These are phyloP conservation scores for Pochonia chlamydosporia DNA, from an alignment of 2,329 filamentous ascomycete species.

Conservation along the genomic window DNA sequence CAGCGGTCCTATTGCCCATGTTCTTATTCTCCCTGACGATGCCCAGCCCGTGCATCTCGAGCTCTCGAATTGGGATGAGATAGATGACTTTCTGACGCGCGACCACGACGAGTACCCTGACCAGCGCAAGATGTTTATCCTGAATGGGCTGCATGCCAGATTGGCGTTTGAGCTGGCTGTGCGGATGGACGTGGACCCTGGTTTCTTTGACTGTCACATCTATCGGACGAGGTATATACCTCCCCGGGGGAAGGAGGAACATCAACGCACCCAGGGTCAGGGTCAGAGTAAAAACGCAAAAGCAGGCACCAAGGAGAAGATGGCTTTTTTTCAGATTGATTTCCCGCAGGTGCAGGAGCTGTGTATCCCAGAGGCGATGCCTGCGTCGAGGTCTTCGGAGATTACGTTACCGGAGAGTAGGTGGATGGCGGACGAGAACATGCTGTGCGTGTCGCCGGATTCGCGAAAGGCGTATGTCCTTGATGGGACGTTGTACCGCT, in stretches of 20 bases:
- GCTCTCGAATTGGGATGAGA: neutral
- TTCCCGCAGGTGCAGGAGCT: neutral
- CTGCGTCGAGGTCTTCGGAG: neutral
- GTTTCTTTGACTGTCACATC: neutral
- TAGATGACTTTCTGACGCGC: neutral
- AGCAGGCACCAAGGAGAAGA: neutral
- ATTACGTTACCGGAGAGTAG: neutral
- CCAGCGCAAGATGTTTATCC: neutral
- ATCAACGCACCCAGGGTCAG: too few species aligned
- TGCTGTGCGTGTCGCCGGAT: neutral
- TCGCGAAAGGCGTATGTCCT: neutral
- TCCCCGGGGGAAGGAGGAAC: neutral
- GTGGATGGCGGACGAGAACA: neutral
- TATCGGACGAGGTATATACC: neutral
- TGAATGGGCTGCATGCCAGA: neutral
- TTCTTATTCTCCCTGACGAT: neutral
- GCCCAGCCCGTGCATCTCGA: neutral
- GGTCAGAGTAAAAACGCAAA: neutral
- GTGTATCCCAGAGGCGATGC: neutral
- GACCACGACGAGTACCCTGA: neutral
- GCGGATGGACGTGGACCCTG: neutral
- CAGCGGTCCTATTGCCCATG: neutral
- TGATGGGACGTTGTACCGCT: neutral
- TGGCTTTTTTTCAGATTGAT: neutral
- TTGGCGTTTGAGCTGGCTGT: neutral